A percentile compares a stretch with the other conserved stretches of the same genome.
These are phyloP conservation scores for Elongisporangium undulatum DNA, from an alignment of 352 stramenopile species.

Conservation along the genomic window DNA sequence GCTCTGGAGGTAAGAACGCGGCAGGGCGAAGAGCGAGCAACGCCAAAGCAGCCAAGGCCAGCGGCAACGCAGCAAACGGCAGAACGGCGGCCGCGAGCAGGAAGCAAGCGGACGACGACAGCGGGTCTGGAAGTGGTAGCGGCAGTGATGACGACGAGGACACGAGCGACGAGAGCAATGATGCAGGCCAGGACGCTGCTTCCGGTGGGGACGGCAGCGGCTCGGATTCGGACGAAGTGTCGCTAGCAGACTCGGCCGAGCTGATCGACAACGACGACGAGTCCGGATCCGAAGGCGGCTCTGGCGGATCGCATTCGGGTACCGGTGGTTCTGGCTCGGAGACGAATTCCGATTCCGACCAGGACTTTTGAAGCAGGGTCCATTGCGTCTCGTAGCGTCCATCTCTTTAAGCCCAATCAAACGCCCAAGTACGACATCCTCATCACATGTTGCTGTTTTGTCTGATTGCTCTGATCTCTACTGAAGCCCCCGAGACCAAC, in stretches of 20 bases:
- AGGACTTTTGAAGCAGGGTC: slow-evolving; percentile 54
- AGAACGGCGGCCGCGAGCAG: slow-evolving; percentile 33
- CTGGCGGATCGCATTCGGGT: slow-evolving; percentile 54
- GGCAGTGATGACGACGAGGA: slow-evolving; percentile 37
- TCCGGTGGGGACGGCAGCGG: slow-evolving; percentile 10
- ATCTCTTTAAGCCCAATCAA: background rate
- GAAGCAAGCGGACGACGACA: slow-evolving; percentile 44
- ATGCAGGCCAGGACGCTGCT: slow-evolving; percentile 11
- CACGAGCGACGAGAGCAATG: slow-evolving; percentile 47
- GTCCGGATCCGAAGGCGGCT: slow-evolving; percentile 40
- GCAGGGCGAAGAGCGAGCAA: slow-evolving; percentile 33
- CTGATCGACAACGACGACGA: slow-evolving; percentile 85
- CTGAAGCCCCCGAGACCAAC: background rate
- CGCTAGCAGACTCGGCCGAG: slow-evolving; percentile 74
- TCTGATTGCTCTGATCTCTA: background rate
- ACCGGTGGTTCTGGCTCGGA: slow-evolving; percentile 62
- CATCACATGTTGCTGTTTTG: background rate
- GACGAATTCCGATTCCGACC: slow-evolving; percentile 77
- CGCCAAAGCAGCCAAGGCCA: slow-evolving; percentile 27
- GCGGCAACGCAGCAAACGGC: slow-evolving; percentile 16
- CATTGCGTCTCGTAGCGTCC: background rate
- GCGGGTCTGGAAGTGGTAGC: slow-evolving; percentile 28
- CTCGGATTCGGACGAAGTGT: slow-evolving; percentile 80
- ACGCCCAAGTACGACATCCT: background rate
- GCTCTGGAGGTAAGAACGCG: slow-evolving; percentile 13